phyloP scores from a whole-genome alignment of 129 eudicot genomes.

The Flaveria bidentis region DNA sequence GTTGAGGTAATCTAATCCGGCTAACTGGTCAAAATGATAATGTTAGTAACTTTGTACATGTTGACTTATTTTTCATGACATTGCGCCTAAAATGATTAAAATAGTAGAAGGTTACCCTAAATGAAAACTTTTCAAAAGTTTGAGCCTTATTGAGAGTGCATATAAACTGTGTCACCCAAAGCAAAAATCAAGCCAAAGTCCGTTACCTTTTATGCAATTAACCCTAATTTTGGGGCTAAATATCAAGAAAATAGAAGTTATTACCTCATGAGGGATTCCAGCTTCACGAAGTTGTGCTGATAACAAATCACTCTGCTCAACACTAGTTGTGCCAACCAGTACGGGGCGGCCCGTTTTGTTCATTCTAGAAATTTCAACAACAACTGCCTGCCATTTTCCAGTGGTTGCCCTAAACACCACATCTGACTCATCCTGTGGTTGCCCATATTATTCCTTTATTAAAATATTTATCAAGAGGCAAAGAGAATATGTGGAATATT shows the following conservation, averaged over 20 bases:
- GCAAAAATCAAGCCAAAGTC: background rate
- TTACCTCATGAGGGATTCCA: constrained; percentile 97
- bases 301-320: constrained; percentile 93
- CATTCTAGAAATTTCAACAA: constrained; percentile 98
- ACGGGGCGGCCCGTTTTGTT: constrained; percentile 96
- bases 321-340: constrained; percentile 99
- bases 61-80: constrained; percentile 7
- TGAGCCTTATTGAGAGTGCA: background rate
- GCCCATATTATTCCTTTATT: constrained; percentile 5
- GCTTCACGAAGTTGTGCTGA: constrained; percentile 83
- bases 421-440: constrained; percentile 86
- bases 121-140: background rate
- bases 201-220: background rate
- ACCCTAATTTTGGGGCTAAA: background rate
- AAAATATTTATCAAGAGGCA: background rate
- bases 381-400: constrained; percentile 98
- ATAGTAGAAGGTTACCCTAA: background rate
- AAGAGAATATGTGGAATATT: constrained; percentile 25
- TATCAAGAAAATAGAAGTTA: background rate
- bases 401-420: constrained; percentile 91
- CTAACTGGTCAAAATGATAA: background rate
- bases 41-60: background rate
- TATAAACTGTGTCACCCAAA: background rate
- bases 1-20: background rate
- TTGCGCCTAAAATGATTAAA: background rate